Conservation (phyloP, 2,329 filamentous ascomycete species). For the Diplodia mutila region DNA sequence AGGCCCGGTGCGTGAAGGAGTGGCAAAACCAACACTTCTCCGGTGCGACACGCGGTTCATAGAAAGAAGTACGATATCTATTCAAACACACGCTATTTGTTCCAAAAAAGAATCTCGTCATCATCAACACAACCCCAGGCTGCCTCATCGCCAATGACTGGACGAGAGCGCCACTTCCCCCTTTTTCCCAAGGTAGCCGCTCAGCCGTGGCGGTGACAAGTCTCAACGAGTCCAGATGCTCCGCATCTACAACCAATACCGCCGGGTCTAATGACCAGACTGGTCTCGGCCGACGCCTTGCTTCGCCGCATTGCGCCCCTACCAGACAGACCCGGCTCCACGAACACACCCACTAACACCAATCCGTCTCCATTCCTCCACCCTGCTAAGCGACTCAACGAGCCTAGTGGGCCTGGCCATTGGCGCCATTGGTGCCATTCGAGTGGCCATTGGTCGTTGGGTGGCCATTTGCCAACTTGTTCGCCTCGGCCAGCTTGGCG, state of each 20-base stretch:
- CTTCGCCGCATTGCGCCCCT: conserved; percentile 10
- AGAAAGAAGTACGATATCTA: not conserved
- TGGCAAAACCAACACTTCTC: conserved; percentile 37
- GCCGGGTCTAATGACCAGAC: not conserved
- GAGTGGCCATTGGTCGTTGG: conserved; percentile 5
- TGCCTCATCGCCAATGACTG: not conserved
- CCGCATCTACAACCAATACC: not conserved
- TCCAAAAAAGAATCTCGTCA: not conserved
- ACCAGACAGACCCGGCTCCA: not conserved
- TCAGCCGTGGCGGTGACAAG: not conserved
- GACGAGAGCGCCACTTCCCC: not conserved
- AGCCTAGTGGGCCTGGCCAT: conserved; percentile 8
- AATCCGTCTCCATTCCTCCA: not conserved
- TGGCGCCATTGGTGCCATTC: conserved; percentile 6
- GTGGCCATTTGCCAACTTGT: conserved; percentile 5
- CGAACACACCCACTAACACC: not conserved
- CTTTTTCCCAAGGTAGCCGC: not conserved
- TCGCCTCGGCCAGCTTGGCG: conserved; percentile 25
- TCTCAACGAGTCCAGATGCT: not conserved
- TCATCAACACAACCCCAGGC: not conserved
- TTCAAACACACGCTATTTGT: conserved; percentile 3
- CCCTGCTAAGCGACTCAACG: not conserved
- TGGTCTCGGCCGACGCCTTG: conserved; percentile 7
- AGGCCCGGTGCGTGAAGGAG: conserved; percentile 60
- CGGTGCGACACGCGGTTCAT: not conserved